phyloP scores from a whole-genome alignment of 1,284 basidiomycete species.

The Microstroma glucosiphilum region DNA sequence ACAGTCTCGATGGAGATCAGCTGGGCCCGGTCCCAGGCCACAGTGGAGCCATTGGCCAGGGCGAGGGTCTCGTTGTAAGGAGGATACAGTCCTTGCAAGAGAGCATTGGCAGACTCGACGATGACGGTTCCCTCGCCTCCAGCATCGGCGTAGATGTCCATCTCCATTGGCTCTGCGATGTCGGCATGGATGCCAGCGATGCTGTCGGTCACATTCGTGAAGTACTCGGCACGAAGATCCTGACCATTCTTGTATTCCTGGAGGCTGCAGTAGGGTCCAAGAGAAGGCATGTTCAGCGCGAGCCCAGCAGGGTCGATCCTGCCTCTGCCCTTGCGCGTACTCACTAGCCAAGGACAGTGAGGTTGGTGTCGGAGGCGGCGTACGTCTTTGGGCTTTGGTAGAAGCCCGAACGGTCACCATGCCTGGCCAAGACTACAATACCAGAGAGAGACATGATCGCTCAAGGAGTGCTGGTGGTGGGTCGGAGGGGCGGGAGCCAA shows the following conservation, averaged over 20 bases:
- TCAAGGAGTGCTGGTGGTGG: too few species aligned
- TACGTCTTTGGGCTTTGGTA: conserved; percentile 54
- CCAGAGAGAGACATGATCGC: conserved; percentile 51
- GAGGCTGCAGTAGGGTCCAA: conserved; percentile 7
- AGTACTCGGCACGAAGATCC: conserved; percentile 65
- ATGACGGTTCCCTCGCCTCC: conserved; percentile 76
- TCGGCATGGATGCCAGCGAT: conserved; percentile 59
- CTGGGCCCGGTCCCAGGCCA: conserved; percentile 71
- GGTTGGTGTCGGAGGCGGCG: conserved; percentile 64
- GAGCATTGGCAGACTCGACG: conserved; percentile 61
- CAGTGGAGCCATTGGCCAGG: conserved; percentile 65
- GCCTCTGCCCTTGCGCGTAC: too few species aligned
- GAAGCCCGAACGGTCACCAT: conserved; percentile 64
- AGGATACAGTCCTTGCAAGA: conserved; percentile 47
- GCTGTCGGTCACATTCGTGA: conserved; percentile 58
- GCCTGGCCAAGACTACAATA: conserved; percentile 72
- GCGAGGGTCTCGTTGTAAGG: conserved; percentile 32
- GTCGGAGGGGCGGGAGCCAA: too few species aligned
- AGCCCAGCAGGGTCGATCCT: too few species aligned
- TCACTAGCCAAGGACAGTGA: conserved; percentile 63
- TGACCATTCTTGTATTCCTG: conserved; percentile 67
- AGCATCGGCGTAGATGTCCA: conserved; percentile 51
- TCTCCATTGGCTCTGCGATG: conserved; percentile 24
- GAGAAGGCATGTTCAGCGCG: conserved; percentile 48
- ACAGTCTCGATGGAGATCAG: conserved; percentile 64